A percentile compares a stretch with the other conserved stretches of the same genome.
Conservation (phyloP, 2,329 filamentous ascomycete species). For the Sporothrix protearum region DNA sequence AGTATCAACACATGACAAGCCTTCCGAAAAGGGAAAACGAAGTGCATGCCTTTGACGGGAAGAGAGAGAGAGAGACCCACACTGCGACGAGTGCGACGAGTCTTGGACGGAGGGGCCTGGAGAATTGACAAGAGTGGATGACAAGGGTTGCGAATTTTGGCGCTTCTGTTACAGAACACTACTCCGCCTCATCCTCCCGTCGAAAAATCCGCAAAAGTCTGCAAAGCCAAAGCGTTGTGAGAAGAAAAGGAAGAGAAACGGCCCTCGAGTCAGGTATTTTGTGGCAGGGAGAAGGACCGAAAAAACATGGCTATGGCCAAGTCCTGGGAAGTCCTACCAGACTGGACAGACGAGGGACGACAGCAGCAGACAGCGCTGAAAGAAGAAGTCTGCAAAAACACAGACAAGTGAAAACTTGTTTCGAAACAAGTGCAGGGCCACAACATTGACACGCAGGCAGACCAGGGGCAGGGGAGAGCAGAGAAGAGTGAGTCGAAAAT, state of each 20-base stretch:
- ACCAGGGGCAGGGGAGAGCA: background rate
- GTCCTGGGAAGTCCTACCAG: background rate
- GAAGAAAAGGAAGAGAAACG: background rate
- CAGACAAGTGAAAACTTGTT: conserved; percentile 8
- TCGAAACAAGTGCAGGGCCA: conserved; percentile 14
- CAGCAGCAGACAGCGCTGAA: background rate
- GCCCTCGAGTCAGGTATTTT: background rate
- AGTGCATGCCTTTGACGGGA: background rate
- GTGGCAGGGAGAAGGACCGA: conserved; percentile 17
- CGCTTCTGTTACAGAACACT: background rate
- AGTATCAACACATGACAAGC: background rate
- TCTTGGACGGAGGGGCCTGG: background rate
- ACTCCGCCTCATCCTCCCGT: conserved; percentile 4
- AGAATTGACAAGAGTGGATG: background rate
- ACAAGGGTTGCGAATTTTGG: background rate
- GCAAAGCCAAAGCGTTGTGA: background rate
- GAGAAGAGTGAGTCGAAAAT: background rate
- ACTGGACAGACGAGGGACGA: background rate
- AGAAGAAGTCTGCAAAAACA: background rate
- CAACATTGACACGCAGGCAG: conserved; percentile 7
- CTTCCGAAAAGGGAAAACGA: background rate
- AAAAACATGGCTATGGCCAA: background rate
- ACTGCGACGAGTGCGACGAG: background rate
- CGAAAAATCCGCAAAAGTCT: too few species aligned
- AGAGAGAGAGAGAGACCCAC: background rate